These are phyloP conservation scores for Cyclotella cryptica DNA, from an alignment of 108 stramenopile species.

Conservation along the genomic window DNA sequence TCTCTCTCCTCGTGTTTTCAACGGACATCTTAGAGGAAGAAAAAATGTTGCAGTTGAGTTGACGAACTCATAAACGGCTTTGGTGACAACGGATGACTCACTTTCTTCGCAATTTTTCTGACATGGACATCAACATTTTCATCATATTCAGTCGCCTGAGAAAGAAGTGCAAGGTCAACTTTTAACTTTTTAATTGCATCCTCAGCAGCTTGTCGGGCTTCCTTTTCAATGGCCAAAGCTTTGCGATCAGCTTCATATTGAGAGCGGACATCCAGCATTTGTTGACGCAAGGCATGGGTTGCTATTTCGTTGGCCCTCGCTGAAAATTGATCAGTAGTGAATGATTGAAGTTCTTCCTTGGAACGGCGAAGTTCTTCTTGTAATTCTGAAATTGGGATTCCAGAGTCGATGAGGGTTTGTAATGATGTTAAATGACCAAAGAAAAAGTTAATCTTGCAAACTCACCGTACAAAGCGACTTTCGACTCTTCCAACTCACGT, in stretches of 20 bases:
- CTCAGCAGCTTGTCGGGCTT: constrained; percentile 60
- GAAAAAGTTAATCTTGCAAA: not conserved
- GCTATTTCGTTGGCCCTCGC: constrained; percentile 73
- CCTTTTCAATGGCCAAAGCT: constrained; percentile 50
- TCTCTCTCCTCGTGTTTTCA: constrained; percentile 64
- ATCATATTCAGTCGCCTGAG: constrained; percentile 61
- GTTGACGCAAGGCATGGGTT: constrained; percentile 64
- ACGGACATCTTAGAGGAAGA: constrained; percentile 47
- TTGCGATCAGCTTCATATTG: constrained; percentile 54
- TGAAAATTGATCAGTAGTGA: constrained; percentile 76
- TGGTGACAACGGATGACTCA: not conserved
- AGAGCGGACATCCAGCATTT: constrained; percentile 66
- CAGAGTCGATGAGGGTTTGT: not conserved
- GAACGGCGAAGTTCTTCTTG: constrained; percentile 70
- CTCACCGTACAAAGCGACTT: constrained; percentile 44
- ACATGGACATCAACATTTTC: constrained; percentile 54
- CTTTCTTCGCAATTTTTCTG: constrained; percentile 63
- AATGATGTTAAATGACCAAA: too few species aligned
- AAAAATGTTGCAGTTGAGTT: not conserved
- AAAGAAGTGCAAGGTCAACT: constrained; percentile 67
- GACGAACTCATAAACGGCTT: not conserved
- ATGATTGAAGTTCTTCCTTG: constrained; percentile 68
- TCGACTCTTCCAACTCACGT: constrained; percentile 48
- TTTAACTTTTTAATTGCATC: constrained; percentile 64
- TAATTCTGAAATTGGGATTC: constrained; percentile 30